Conservation (phyloP, 2,329 filamentous ascomycete species). For the Fusarium drepaniforme region DNA sequence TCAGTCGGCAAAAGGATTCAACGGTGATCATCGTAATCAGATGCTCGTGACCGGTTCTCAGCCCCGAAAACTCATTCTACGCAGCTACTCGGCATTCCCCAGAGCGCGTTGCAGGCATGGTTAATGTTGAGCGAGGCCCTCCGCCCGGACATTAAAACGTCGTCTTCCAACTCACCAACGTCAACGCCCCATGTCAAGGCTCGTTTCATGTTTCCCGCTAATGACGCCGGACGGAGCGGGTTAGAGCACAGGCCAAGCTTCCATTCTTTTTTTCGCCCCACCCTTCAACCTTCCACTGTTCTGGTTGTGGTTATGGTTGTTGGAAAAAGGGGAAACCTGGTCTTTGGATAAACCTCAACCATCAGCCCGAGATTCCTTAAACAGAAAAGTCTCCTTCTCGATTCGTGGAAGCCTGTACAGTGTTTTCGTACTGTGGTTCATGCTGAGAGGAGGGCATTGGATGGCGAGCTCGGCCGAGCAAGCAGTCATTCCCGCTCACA, state of each 20-base stretch:
- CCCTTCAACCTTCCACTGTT: conserved; percentile 15
- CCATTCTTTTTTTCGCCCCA: conserved; percentile 22
- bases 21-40: not conserved
- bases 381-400: conserved; percentile 8
- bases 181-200: conserved; percentile 21
- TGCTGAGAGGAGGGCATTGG: not conserved
- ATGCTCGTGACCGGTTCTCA: not conserved
- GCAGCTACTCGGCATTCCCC: not conserved
- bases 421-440: conserved; percentile 4
- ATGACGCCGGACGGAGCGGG: conserved; percentile 39
- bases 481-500: not conserved
- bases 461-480: not conserved
- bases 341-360: conserved; percentile 5
- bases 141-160: conserved; percentile 32
- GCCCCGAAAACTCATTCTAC: not conserved
- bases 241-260: conserved; percentile 36
- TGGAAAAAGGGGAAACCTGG: conserved; percentile 20
- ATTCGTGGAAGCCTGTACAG: conserved; percentile 3
- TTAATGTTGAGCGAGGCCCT: conserved; percentile 19
- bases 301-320: conserved; percentile 7
- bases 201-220: conserved; percentile 47
- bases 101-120: conserved; percentile 2
- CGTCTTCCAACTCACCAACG: conserved; percentile 22
- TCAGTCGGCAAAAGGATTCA: not conserved
- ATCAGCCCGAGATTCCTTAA: conserved; percentile 8